Conservation (phyloP, 768 basidiomycete genomes). For the Tylopilus intermedius region DNA sequence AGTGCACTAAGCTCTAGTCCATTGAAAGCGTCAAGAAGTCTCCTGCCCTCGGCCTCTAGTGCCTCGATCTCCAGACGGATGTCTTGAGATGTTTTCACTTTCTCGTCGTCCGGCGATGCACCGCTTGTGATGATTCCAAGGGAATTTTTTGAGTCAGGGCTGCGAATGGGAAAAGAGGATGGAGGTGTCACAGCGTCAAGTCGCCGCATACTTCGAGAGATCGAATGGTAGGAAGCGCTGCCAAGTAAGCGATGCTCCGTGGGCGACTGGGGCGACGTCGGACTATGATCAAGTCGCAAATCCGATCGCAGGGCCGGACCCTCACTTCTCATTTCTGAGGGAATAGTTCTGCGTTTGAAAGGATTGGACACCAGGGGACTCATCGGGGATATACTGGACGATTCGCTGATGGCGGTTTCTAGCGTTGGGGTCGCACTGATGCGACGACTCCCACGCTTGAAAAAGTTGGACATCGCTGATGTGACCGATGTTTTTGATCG, state of each 20-base stretch:
- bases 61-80: constrained; percentile 62
- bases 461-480: constrained; percentile 47
- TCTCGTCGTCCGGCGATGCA: constrained; percentile 51
- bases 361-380: constrained; percentile 29
- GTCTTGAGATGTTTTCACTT: constrained; percentile 53
- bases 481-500: constrained; percentile 49
- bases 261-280: constrained; percentile 42
- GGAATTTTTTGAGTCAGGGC: constrained; percentile 36
- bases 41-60: constrained; percentile 66
- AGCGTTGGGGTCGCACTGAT: constrained; percentile 37
- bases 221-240: constrained; percentile 36
- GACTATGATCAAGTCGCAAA: constrained; percentile 37
- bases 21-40: constrained; percentile 75
- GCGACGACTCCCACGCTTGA: constrained; percentile 43
- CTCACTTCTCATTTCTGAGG: constrained; percentile 36
- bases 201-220: constrained; percentile 42
- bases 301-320: constrained; percentile 25
- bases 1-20: constrained; percentile 70
- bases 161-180: constrained; percentile 43
- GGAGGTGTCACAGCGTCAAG: constrained; percentile 46
- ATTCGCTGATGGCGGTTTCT: constrained; percentile 36
- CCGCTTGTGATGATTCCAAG: constrained; percentile 25
- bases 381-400: constrained; percentile 38
- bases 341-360: constrained; percentile 43
- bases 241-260: constrained; percentile 19